A percentile compares a stretch with the other conserved stretches of the same genome.
Evolutionary conservation across 23 red algal species (phyloP).

Genomic region (Gracilaria caudata): DNA sequence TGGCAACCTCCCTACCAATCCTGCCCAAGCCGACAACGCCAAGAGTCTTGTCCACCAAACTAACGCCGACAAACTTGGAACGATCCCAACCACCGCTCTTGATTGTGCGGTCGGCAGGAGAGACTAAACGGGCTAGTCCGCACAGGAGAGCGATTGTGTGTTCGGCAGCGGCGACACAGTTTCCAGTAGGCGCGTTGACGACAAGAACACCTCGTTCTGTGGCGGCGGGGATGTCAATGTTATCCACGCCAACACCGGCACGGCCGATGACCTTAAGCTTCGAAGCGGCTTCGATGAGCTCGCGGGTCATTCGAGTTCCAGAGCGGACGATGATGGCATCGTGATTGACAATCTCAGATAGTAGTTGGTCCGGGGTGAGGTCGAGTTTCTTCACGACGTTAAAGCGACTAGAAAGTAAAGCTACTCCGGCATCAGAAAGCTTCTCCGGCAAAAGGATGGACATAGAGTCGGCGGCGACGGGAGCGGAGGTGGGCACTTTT

Average conservation of each 20-base stretch:
- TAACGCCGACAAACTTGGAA: constrained; percentile 81
- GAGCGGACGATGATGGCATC: constrained; percentile 97
- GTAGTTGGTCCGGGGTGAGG: constrained; percentile 82
- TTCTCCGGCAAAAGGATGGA: constrained; percentile 94
- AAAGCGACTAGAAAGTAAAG: constrained; percentile 65
- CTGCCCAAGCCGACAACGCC: constrained; percentile 92
- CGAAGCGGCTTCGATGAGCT: constrained; percentile 79
- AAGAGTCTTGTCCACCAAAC: constrained; percentile 91
- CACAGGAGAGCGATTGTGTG: constrained; percentile 94
- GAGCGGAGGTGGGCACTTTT: constrained; percentile 24
- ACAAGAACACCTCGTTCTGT: constrained; percentile 96
- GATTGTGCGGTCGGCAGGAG: constrained; percentile 87
- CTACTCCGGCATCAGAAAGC: constrained; percentile 88
- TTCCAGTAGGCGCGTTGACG: constrained; percentile 98
- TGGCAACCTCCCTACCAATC: constrained; percentile 97
- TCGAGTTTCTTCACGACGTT: constrained; percentile 82
- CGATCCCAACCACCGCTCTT: constrained; percentile 88
- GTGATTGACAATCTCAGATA: constrained; percentile 68
- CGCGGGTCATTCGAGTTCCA: constrained; percentile 90
- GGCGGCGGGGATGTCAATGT: constrained; percentile 96
- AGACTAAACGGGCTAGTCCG: constrained; percentile 69
- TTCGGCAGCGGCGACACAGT: constrained; percentile 98
- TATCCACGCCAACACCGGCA: constrained; percentile 98
- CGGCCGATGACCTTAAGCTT: constrained; percentile 95
- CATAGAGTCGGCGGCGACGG: constrained; percentile 38